Conservation (phyloP, 495 filamentous ascomycete species). For the Tuber melanosporum region DNA sequence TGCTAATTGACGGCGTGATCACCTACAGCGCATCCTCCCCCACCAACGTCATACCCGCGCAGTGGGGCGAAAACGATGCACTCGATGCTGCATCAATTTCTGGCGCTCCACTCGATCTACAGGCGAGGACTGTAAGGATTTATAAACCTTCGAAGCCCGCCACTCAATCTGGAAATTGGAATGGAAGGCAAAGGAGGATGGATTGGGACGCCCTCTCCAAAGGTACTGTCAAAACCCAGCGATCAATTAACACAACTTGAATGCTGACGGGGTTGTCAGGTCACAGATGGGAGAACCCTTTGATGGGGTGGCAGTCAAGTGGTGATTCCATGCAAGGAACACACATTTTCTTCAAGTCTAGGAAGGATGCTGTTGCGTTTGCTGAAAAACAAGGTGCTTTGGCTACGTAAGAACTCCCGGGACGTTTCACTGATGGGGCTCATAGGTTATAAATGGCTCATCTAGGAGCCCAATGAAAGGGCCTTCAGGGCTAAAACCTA, state of each 20-base stretch:
- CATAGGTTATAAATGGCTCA: constrained; percentile 88
- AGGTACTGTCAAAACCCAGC: constrained; percentile 42
- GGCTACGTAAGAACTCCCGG: background rate
- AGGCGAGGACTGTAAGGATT: constrained; percentile 89
- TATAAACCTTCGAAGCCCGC: constrained; percentile 83
- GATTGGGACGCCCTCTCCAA: constrained; percentile 91
- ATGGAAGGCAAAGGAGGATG: constrained; percentile 84
- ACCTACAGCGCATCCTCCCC: constrained; percentile 73
- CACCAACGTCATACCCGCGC: constrained; percentile 58
- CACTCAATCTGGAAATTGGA: constrained; percentile 85
- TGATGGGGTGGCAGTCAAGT: constrained; percentile 98
- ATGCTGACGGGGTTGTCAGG: constrained; percentile 40
- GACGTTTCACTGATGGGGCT: background rate
- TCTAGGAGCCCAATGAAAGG: constrained; percentile 90
- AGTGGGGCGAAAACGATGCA: constrained; percentile 71
- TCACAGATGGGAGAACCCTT: constrained; percentile 93
- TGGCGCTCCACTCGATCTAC: constrained; percentile 85
- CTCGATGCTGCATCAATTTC: constrained; percentile 80
- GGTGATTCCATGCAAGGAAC: constrained; percentile 90
- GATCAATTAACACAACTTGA: background rate
- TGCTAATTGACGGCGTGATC: constrained; percentile 16
- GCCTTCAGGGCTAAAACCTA: constrained; percentile 86
- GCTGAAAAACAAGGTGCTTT: constrained; percentile 77
- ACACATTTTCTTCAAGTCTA: constrained; percentile 77
- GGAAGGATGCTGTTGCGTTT: constrained; percentile 94